Evolutionary conservation across 2,329 filamentous ascomycete species (phyloP).

Genomic region (Byssothecium circinans): DNA sequence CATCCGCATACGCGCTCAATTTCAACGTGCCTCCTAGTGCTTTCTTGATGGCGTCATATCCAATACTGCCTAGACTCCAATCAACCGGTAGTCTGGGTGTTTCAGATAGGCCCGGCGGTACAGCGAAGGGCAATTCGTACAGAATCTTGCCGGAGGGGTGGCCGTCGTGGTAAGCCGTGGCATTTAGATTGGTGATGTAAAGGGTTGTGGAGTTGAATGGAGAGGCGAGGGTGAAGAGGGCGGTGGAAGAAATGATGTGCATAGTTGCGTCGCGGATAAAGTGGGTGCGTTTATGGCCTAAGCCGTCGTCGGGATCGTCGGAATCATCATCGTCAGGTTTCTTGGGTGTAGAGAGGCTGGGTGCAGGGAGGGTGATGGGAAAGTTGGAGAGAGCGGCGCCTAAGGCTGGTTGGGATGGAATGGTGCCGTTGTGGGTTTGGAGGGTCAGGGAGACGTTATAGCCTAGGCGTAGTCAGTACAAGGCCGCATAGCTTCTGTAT

Average conservation of each 20-base stretch:
- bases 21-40: slow-evolving; percentile 80
- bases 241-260: slow-evolving; percentile 83
- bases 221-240: slow-evolving; percentile 79
- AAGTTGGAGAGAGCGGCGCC: slow-evolving; percentile 73
- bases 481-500: background rate
- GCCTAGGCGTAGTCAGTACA: slow-evolving; percentile 46
- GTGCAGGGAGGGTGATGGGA: slow-evolving; percentile 70
- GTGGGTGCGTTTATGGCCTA: slow-evolving; percentile 53
- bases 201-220: slow-evolving; percentile 74
- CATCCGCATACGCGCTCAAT: slow-evolving; percentile 75
- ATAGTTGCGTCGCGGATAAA: slow-evolving; percentile 87
- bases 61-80: slow-evolving; percentile 75
- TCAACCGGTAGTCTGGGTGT: slow-evolving; percentile 80
- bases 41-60: slow-evolving; percentile 77
- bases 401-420: slow-evolving; percentile 73
- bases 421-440: slow-evolving; percentile 68
- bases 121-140: slow-evolving; percentile 72
- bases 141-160: slow-evolving; percentile 76
- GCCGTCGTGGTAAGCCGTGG: slow-evolving; percentile 82
- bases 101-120: slow-evolving; percentile 71
- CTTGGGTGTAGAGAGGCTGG: slow-evolving; percentile 62
- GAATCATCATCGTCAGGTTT: slow-evolving; percentile 43
- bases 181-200: slow-evolving; percentile 77
- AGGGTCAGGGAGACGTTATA: slow-evolving; percentile 80
- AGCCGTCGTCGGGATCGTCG: slow-evolving; percentile 44